These are phyloP conservation scores for Sanguinoderma infundibulare DNA, from an alignment of 1,284 basidiomycete genomes.

Conservation along the genomic window DNA sequence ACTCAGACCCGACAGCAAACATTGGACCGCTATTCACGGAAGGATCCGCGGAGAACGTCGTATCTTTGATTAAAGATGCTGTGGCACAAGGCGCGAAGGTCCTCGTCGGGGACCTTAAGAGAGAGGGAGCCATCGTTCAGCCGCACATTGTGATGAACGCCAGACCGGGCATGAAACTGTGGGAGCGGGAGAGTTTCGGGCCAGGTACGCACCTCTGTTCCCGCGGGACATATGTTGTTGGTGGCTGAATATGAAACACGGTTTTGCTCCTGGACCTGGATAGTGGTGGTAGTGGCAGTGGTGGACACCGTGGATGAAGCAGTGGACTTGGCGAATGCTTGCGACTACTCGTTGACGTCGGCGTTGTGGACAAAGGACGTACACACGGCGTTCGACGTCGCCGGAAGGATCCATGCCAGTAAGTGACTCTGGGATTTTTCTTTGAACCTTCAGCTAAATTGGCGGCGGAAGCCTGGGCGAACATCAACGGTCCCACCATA, in stretches of 20 bases:
- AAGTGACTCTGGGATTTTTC: conserved; percentile 6
- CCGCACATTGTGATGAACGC: conserved; percentile 58
- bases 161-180: conserved; percentile 53
- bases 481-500: conserved; percentile 43
- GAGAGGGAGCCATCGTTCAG: conserved; percentile 50
- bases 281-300: conserved; percentile 51
- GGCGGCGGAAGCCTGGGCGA: conserved; percentile 41
- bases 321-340: conserved; percentile 56
- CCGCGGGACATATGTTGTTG: neutral
- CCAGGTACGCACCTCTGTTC: conserved; percentile 44
- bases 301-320: conserved; percentile 56
- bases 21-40: conserved; percentile 54
- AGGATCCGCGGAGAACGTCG: conserved; percentile 52
- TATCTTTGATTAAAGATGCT: conserved; percentile 56
- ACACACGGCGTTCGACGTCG: conserved; percentile 50
- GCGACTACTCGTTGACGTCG: conserved; percentile 57
- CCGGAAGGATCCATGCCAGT: conserved; percentile 54
- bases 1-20: conserved; percentile 23
- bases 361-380: conserved; percentile 59
- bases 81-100: conserved; percentile 55
- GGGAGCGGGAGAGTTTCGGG: conserved; percentile 64
- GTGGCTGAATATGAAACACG: neutral
- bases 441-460: neutral
- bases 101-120: conserved; percentile 48
- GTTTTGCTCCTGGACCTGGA: neutral